Base-by-base conservation (phyloP, 257 asterid genomes). In the Plantago elongata region DNA sequence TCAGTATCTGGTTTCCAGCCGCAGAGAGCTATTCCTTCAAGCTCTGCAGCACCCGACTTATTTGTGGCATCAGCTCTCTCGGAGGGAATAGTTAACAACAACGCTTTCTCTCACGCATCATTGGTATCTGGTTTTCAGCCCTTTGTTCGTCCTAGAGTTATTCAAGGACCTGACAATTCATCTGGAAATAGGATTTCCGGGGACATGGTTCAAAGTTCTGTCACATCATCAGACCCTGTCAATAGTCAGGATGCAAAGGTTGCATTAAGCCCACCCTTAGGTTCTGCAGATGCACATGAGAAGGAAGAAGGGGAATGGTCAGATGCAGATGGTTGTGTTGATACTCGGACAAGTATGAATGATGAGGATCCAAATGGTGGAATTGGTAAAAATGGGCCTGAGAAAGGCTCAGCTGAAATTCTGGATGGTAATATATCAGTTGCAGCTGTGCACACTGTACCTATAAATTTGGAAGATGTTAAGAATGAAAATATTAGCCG, bases 281-380 rank as follows among this genome's bases (percentile, higher is more conserved):
- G 68, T 55, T 48, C 78, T 70, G 68, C 65, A 13, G 80, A 70
- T 73, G 68, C 76, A 52, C 78, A 70, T 65, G 99, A 93, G 74
- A 89, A 87, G 85, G 99, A 93, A 79, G 99, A 93, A 77, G 99
- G 99, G 68, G 99, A 93, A 78, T 93, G 99, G 96, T 87, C 97
- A 44, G 99, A 93, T 77, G 95, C 83, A 55, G 99, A 93, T 69
- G 90, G 80, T 18, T 77, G 94, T 45, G 72, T 57, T 29, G 90
- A 83, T 79, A 80, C 77, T 46, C 60, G 47, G 64, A 73, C 61
- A 63, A 63, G 15, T 65, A 65, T 60, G 59, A 42, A 65, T 57
- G 69, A 52, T 51, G 91, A 77, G 57, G 84, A 76, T 56, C 64
- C 75, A 44, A 75, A 74, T 65, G 75, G 76, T 61, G 75, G 62